These are phyloP conservation scores for Collybiopsis confluens DNA, from an alignment of 768 basidiomycete species.

Conservation along the genomic window DNA sequence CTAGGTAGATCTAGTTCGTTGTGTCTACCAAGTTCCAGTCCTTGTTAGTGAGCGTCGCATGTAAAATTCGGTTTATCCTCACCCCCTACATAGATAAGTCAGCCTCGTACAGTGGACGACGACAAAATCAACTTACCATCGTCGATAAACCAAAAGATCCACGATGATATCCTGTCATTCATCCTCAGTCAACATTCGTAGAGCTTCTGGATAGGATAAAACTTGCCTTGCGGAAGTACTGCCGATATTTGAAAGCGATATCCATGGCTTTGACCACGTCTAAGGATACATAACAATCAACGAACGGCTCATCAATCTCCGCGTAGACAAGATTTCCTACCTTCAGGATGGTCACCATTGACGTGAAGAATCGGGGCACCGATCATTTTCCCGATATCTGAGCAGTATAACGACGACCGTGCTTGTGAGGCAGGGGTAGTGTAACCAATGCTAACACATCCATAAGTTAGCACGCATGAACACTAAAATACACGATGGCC, in stretches of 20 bases:
- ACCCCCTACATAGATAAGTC: slow-evolving; percentile 7
- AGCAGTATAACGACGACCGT: slow-evolving; percentile 84
- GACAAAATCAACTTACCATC: slow-evolving; percentile 44
- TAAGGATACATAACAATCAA: slow-evolving; percentile 18
- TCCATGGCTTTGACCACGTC: slow-evolving; percentile 85
- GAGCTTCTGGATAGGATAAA: not conserved
- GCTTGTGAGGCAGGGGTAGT: slow-evolving; percentile 85
- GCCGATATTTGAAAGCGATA: slow-evolving; percentile 83
- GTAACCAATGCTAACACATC: slow-evolving; percentile 72
- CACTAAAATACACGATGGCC: slow-evolving; percentile 3
- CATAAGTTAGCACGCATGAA: not conserved
- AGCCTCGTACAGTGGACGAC: not conserved
- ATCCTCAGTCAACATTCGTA: not conserved
- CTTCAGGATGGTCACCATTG: slow-evolving; percentile 90
- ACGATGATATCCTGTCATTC: slow-evolving; percentile 69
- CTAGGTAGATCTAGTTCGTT: slow-evolving; percentile 87
- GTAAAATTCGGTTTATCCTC: not conserved
- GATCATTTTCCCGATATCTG: slow-evolving; percentile 87
- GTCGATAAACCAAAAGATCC: slow-evolving; percentile 83
- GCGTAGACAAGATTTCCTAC: slow-evolving; percentile 21
- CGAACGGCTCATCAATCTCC: not conserved
- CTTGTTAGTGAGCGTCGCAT: not conserved
- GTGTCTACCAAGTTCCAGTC: slow-evolving; percentile 44
- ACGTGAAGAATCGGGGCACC: slow-evolving; percentile 87
- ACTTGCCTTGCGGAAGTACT: slow-evolving; percentile 74